Conservation (phyloP, 371 early-diverging fungal species). For the Mucor ambiguus region DNA sequence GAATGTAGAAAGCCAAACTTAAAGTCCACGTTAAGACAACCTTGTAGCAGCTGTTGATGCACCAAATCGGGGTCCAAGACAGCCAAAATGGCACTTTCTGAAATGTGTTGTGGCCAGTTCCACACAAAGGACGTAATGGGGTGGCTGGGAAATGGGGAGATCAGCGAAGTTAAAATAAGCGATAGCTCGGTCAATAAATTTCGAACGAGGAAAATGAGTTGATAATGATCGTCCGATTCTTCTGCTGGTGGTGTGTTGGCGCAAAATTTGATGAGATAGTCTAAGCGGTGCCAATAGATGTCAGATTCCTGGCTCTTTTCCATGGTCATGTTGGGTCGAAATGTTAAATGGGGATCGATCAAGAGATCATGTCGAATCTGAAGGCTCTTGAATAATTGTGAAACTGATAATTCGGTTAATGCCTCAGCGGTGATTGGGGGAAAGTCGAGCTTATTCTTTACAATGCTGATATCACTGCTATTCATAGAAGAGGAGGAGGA, state of each 20-base stretch:
- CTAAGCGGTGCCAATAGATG: slow-evolving; percentile 18
- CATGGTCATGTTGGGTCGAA: slow-evolving; percentile 69
- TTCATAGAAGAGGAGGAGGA: too few species aligned
- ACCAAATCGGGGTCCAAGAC: slow-evolving; percentile 47
- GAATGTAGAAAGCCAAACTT: slow-evolving; percentile 60
- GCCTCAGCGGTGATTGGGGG: slow-evolving; percentile 41
- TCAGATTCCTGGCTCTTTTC: slow-evolving; percentile 21
- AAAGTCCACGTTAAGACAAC: slow-evolving; percentile 51
- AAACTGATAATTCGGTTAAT: slow-evolving; percentile 43
- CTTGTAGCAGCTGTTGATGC: slow-evolving; percentile 48
- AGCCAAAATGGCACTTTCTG: slow-evolving; percentile 13
- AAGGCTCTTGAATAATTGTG: slow-evolving; percentile 66
- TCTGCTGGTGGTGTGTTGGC: not conserved
- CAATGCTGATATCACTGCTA: slow-evolving; percentile 4
- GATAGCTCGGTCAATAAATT: slow-evolving; percentile 21
- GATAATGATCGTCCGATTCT: not conserved
- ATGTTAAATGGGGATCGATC: slow-evolving; percentile 75
- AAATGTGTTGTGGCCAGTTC: slow-evolving; percentile 28
- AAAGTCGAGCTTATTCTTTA: slow-evolving; percentile 13
- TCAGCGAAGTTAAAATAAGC: slow-evolving; percentile 14
- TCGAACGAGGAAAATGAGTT: slow-evolving; percentile 10
- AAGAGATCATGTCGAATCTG: slow-evolving; percentile 79
- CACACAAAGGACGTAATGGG: slow-evolving; percentile 9
- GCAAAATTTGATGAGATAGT: slow-evolving; percentile 11
- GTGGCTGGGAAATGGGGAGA: slow-evolving; percentile 46